Conservation (phyloP, 2,329 filamentous ascomycete species). For the Cladosporium colombiae region DNA sequence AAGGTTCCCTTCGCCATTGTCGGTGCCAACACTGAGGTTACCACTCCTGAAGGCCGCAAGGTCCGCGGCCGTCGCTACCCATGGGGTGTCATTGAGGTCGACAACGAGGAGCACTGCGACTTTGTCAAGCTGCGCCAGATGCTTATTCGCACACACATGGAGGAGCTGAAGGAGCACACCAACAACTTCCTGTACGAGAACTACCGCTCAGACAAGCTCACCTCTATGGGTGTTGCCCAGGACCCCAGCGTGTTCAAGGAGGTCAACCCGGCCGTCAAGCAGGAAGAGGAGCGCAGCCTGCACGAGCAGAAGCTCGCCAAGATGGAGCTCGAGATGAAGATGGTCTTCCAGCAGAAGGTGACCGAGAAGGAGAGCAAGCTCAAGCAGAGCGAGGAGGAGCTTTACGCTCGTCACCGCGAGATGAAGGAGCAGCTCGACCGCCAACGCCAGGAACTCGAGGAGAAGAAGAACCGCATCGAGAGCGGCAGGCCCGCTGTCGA, state of each 20-base stretch:
- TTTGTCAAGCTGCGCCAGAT: slow-evolving; percentile 99
- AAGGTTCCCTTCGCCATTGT: slow-evolving; percentile 99
- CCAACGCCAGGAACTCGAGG: slow-evolving; percentile 91
- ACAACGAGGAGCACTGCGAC: slow-evolving; percentile 99
- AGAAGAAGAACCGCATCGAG: slow-evolving; percentile 96
- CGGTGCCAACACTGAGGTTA: slow-evolving; percentile 92
- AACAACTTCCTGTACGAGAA: slow-evolving; percentile 99
- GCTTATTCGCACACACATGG: slow-evolving; percentile 99
- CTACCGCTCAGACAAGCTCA: slow-evolving; percentile 99
- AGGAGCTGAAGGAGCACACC: slow-evolving; percentile 99
- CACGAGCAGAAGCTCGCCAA: slow-evolving; percentile 99
- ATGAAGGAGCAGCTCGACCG: slow-evolving; percentile 99
- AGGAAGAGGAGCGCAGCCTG: slow-evolving; percentile 95
- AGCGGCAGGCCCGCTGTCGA: slow-evolving; percentile 85
- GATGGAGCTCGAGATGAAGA: slow-evolving; percentile 99
- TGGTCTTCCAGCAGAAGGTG: slow-evolving; percentile 99
- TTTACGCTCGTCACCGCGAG: slow-evolving; percentile 96
- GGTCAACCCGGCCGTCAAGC: slow-evolving; percentile 99
- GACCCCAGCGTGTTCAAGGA: slow-evolving; percentile 99
- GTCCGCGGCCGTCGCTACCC: slow-evolving; percentile 95
- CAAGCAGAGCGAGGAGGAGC: slow-evolving; percentile 98
- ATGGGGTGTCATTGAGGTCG: slow-evolving; percentile 98
- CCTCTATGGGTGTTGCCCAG: slow-evolving; percentile 96
- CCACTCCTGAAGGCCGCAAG: slow-evolving; percentile 86
- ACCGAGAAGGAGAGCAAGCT: slow-evolving; percentile 99